Conservation (phyloP, 75 land plant species). For the Azolla pinnata region DNA sequence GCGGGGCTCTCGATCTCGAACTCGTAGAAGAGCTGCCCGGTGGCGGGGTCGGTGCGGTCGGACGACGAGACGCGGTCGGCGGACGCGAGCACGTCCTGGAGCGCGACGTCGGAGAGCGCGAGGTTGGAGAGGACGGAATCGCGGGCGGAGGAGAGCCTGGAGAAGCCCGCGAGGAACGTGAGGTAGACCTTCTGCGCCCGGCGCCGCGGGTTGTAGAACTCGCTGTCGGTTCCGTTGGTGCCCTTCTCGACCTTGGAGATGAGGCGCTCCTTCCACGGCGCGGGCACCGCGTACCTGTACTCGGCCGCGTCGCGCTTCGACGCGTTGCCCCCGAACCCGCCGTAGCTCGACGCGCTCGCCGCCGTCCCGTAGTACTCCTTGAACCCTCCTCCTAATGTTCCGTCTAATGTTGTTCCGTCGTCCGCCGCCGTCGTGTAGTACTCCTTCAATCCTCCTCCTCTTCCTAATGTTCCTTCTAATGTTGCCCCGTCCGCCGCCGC, state of each 20-base stretch:
- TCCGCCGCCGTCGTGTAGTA: too few species aligned
- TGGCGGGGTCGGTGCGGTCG: conserved; percentile 43
- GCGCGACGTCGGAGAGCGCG: conserved; percentile 71
- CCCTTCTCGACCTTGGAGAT: conserved; percentile 96
- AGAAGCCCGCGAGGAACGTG: conserved; percentile 74
- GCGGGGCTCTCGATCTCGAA: conserved; percentile 81
- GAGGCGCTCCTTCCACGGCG: conserved; percentile 90
- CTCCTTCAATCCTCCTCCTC: too few species aligned
- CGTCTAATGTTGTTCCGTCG: too few species aligned
- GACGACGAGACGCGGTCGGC: conserved; percentile 56
- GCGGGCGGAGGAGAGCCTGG: conserved; percentile 61
- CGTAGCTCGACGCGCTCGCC: conserved; percentile 92
- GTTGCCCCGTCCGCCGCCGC: too few species aligned
- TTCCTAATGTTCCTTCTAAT: too few species aligned
- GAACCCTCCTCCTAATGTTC: too few species aligned
- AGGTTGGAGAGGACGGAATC: conserved; percentile 71
- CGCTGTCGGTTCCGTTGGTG: conserved; percentile 94
- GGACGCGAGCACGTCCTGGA: conserved; percentile 68
- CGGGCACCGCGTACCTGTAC: conserved; percentile 79
- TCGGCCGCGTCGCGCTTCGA: conserved; percentile 80
- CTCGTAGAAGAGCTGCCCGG: conserved; percentile 82
- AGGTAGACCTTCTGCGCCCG: conserved; percentile 71
- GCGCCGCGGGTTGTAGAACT: conserved; percentile 87
- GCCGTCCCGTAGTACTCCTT: conserved; percentile 84
- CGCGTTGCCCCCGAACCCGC: conserved; percentile 80